phyloP scores from a whole-genome alignment of 257 asterid genomes.

The Solanum medicagineum region DNA sequence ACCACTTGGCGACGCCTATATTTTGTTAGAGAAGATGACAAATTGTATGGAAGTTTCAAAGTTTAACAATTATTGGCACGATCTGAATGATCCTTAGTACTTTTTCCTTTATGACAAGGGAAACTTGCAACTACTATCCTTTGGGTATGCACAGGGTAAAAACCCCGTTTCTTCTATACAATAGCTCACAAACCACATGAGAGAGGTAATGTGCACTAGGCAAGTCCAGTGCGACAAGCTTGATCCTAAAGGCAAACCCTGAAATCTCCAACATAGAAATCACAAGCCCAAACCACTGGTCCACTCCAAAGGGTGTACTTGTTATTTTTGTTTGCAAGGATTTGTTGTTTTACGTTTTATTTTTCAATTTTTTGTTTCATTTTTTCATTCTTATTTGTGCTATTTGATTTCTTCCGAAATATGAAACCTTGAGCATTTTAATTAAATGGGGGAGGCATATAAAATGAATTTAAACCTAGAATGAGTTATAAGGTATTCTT shows the following conservation, averaged over 20 bases:
- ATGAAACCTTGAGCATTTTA: not conserved
- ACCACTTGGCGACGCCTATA: not conserved
- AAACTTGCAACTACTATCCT: too few species aligned
- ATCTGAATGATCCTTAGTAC: not conserved
- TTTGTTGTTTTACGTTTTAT: not conserved
- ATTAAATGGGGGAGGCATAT: not conserved
- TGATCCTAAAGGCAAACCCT: too few species aligned
- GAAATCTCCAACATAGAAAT: too few species aligned
- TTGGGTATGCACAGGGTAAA: too few species aligned
- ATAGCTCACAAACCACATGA: too few species aligned
- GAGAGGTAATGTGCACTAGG: too few species aligned
- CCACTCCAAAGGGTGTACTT: not conserved
- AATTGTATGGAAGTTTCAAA: not conserved
- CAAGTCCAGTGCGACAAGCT: too few species aligned
- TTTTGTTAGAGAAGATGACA: not conserved
- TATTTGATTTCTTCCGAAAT: not conserved
- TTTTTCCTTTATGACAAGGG: too few species aligned
- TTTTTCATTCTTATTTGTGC: not conserved
- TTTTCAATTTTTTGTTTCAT: not conserved
- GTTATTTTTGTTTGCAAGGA: not conserved
- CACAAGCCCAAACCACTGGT: too few species aligned
- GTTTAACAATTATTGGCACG: not conserved
- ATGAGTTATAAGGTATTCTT: not conserved
- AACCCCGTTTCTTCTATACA: too few species aligned
- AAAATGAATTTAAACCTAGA: not conserved